Evolutionary conservation across 2,329 filamentous ascomycete species (phyloP).

Genomic region (Trichoderma koningii): DNA sequence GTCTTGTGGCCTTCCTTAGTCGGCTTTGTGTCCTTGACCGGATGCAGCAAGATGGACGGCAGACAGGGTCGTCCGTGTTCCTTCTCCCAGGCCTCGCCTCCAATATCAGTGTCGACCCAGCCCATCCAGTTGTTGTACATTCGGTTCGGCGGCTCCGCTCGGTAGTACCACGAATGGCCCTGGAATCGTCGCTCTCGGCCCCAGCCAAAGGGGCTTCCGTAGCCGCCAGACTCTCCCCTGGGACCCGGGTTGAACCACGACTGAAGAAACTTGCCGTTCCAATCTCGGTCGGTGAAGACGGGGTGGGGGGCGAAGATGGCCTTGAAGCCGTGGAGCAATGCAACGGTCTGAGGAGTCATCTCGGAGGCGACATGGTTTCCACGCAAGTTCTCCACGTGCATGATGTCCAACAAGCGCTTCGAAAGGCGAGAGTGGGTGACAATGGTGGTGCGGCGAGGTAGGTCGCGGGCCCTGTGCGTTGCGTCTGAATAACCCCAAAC

Average conservation of each 20-base stretch:
- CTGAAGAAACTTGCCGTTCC: slow-evolving; percentile 57
- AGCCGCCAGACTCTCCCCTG: slow-evolving; percentile 55
- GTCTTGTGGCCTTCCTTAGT: slow-evolving; percentile 49
- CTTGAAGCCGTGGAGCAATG: slow-evolving; percentile 77
- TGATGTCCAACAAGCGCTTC: slow-evolving; percentile 69
- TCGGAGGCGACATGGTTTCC: slow-evolving; percentile 78
- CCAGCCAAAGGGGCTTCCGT: slow-evolving; percentile 61
- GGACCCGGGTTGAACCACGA: slow-evolving; percentile 63
- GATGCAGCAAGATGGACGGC: slow-evolving; percentile 61
- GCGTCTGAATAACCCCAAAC: slow-evolving; percentile 65
- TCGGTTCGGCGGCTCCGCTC: slow-evolving; percentile 57
- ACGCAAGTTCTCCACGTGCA: slow-evolving; percentile 74
- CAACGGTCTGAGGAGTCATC: slow-evolving; percentile 74
- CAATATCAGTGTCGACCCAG: slow-evolving; percentile 57
- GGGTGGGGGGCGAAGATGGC: slow-evolving; percentile 77
- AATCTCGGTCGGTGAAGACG: slow-evolving; percentile 76
- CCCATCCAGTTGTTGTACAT: slow-evolving; percentile 67
- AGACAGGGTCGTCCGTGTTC: slow-evolving; percentile 59
- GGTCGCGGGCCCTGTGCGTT: slow-evolving; percentile 52
- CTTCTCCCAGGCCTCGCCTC: slow-evolving; percentile 59
- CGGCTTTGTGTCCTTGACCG: slow-evolving; percentile 59
- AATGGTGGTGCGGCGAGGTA: slow-evolving; percentile 74
- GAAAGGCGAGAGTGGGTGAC: slow-evolving; percentile 76
- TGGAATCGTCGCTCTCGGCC: slow-evolving; percentile 59
- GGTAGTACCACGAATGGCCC: slow-evolving; percentile 64